A percentile compares a stretch with the other conserved stretches of the same genome.
Conservation (phyloP, 1,284 basidiomycete genomes). For the Meira nashicola region DNA sequence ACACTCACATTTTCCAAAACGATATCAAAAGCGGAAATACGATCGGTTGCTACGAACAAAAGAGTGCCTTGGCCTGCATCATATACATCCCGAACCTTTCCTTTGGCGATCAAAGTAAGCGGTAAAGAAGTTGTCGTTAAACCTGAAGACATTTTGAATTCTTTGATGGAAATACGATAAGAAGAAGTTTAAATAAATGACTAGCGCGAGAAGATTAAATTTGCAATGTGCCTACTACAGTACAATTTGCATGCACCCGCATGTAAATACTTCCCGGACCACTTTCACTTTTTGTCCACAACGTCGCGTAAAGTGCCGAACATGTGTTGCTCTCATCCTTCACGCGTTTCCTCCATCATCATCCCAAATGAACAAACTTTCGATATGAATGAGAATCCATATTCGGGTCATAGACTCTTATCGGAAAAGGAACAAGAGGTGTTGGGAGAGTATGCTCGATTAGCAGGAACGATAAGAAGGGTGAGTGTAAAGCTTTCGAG, state of each 20-base stretch:
- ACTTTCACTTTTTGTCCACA: too few species aligned
- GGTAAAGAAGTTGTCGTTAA: slow-evolving; percentile 41
- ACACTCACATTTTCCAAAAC: slow-evolving; percentile 52
- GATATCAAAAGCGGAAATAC: slow-evolving; percentile 95
- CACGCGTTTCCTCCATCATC: background rate
- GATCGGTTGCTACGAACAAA: slow-evolving; percentile 89
- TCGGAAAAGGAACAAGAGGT: slow-evolving; percentile 37
- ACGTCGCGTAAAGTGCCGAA: too few species aligned
- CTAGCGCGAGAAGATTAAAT: too few species aligned
- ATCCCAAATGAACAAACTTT: too few species aligned
- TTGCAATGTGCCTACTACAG: too few species aligned
- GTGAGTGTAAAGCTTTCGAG: slow-evolving; percentile 21
- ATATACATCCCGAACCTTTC: slow-evolving; percentile 52
- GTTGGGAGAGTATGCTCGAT: slow-evolving; percentile 46
- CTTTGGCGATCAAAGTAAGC: slow-evolving; percentile 46
- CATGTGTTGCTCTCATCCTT: too few species aligned
- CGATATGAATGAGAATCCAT: slow-evolving; percentile 28
- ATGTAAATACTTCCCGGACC: too few species aligned
- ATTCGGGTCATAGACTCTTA: slow-evolving; percentile 38
- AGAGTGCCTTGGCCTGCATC: slow-evolving; percentile 42
- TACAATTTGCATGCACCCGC: too few species aligned
- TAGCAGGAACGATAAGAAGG: slow-evolving; percentile 41
- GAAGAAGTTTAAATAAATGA: too few species aligned
- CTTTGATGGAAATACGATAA: background rate
- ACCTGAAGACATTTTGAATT: background rate